Base-by-base conservation (phyloP, 2,329 filamentous ascomycete genomes). In the Tolypocladium ovalisporum region DNA sequence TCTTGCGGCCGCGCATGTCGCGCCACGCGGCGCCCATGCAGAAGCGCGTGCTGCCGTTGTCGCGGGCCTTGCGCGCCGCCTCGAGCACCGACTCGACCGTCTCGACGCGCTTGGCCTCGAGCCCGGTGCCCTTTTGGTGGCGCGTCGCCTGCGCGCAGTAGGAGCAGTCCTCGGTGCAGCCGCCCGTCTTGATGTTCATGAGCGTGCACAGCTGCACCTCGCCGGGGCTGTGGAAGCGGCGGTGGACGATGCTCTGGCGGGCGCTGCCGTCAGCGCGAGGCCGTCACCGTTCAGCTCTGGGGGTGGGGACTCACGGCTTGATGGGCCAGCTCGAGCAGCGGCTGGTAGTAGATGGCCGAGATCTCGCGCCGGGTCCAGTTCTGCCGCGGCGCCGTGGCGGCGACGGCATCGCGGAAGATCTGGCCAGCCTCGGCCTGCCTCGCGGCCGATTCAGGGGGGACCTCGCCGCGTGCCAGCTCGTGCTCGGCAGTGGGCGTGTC, bases 161-260 rank as follows among this genome's bases (percentile, higher is more conserved):
- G 29, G 87, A 90, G 75, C 91, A 96, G 73, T 96, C 91, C 72
- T 96, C 91, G 64, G 84, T 90, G 74, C 91, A 96, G 53, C 91
- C 91, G 56, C 91, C 91, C 10, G 90, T 95, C 71, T 96, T 96
- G 78, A 96, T 96, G 78, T 95, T 96, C 89, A 96, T 95, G 58
- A 96, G 79, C 0, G 91, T 96, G 76, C 91, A 96, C 73, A 96
- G 87, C 73, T 96, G 91, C 61, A 96, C 89, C 34, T 89, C 86
- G 52, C 85, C 79, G 8, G 91, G 89, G 67, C 89, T 82, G 74
- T 96, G 91, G 76, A 95, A 95, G 65, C 87, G 86, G 52, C 90
- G 86, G 73, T 96, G 91, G 58, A 96, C 76, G 39, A 80, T 82
- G 62, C 83, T 85, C 90, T 94, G 52, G 47, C 2, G 29, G 17